These are phyloP conservation scores for Trypanosoma lewisi DNA, from an alignment of 208 protist species.

Conservation along the genomic window DNA sequence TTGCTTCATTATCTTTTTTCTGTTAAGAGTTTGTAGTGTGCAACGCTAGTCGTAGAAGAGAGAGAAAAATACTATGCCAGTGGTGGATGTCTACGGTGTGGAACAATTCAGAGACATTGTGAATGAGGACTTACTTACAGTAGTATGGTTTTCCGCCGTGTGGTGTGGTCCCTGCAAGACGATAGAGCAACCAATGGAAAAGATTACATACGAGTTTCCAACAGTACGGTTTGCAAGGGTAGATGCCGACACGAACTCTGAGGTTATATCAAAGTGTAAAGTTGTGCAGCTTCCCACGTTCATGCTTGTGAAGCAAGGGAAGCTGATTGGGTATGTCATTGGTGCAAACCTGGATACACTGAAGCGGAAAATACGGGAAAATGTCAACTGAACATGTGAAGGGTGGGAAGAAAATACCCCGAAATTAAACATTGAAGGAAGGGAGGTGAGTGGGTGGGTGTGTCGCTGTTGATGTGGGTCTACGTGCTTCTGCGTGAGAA, in stretches of 20 bases:
- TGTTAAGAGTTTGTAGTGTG: neutral
- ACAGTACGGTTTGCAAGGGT: slow-evolving; percentile 71
- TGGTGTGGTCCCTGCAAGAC: slow-evolving; percentile 84
- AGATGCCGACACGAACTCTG: slow-evolving; percentile 77
- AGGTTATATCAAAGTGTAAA: slow-evolving; percentile 76
- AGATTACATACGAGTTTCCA: slow-evolving; percentile 72
- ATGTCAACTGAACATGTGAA: slow-evolving; percentile 12
- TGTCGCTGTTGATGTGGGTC: neutral
- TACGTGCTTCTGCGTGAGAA: neutral
- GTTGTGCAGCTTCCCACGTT: slow-evolving; percentile 79
- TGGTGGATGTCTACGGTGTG: slow-evolving; percentile 70
- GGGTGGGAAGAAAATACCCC: neutral
- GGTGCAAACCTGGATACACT: slow-evolving; percentile 62
- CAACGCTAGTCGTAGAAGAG: slow-evolving; percentile 1
- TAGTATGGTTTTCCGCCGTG: slow-evolving; percentile 76
- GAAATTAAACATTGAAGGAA: too few relatives aligned
- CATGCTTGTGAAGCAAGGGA: slow-evolving; percentile 58
- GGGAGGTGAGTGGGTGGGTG: neutral
- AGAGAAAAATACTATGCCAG: slow-evolving; percentile 39
- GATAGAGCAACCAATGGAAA: slow-evolving; percentile 73
- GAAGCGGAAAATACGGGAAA: slow-evolving; percentile 61
- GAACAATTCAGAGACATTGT: slow-evolving; percentile 73
- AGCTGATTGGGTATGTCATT: slow-evolving; percentile 73
- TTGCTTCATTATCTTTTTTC: neutral
- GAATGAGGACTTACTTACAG: slow-evolving; percentile 48